These are phyloP conservation scores for Albophoma yamanashiensis DNA, from an alignment of 2,329 filamentous ascomycete genomes.

Conservation along the genomic window DNA sequence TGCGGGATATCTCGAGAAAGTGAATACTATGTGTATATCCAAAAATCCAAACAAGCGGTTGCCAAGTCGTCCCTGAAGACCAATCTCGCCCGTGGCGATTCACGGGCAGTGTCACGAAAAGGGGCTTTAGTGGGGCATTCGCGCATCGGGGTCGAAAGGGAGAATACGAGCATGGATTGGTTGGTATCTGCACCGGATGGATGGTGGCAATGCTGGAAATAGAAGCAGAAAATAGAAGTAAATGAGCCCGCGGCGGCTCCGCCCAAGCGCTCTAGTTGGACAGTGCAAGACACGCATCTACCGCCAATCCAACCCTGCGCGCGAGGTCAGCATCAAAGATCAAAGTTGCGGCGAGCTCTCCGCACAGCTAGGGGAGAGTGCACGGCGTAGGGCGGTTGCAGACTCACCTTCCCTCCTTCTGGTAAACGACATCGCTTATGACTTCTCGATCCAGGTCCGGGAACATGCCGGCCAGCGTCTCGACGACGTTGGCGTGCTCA, in stretches of 20 bases:
- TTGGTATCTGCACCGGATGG: background rate
- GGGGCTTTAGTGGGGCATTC: background rate
- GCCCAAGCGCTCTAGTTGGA: constrained; percentile 24
- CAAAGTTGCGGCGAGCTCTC: too few relatives aligned
- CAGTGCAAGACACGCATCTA: constrained; percentile 73
- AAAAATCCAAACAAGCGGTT: background rate
- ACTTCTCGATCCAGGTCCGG: constrained; percentile 88
- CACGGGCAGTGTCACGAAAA: background rate
- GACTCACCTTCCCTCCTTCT: constrained; percentile 85
- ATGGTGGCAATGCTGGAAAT: background rate
- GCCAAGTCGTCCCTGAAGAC: too few relatives aligned
- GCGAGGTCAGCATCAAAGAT: constrained; percentile 4
- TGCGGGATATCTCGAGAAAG: background rate
- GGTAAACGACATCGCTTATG: constrained; percentile 91
- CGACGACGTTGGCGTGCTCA: constrained; percentile 85
- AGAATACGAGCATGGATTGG: background rate
- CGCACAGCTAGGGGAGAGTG: background rate
- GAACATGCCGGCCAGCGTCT: constrained; percentile 94
- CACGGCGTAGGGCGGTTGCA: background rate
- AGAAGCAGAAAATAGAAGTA: background rate
- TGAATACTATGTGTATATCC: background rate
- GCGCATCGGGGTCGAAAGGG: background rate
- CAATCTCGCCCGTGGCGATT: too few relatives aligned
- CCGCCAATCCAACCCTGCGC: constrained; percentile 66
- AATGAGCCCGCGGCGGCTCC: background rate